phyloP scores from a whole-genome alignment of 805 yeast genomes.

The Allodekkera sacchari region DNA sequence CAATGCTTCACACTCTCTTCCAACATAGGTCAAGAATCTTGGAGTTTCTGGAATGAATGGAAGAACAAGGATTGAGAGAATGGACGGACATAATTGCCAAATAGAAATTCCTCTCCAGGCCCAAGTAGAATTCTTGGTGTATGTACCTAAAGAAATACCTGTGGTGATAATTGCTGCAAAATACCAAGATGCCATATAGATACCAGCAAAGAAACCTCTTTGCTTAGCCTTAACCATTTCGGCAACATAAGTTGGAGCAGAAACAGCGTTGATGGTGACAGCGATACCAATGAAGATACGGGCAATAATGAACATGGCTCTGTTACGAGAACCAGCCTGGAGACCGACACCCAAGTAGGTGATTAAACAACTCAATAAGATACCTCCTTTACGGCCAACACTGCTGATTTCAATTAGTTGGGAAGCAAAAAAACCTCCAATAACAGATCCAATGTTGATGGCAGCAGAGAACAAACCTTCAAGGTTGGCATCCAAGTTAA shows the following conservation, averaged over 20 bases:
- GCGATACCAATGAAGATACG: conserved; percentile 31
- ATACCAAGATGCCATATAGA: conserved; percentile 23
- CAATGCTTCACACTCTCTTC: conserved; percentile 21
- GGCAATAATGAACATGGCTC: conserved; percentile 29
- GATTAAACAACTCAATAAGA: conserved; percentile 18
- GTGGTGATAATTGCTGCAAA: conserved; percentile 22
- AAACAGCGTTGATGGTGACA: conserved; percentile 20
- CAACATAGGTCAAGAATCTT: conserved; percentile 21
- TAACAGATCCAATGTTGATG: conserved; percentile 20
- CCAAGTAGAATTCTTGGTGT: conserved; percentile 18
- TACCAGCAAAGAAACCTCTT: conserved; percentile 22
- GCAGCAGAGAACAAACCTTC: conserved; percentile 22
- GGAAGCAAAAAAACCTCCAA: conserved; percentile 19
- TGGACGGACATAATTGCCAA: conserved; percentile 20
- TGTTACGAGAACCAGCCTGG: conserved; percentile 29
- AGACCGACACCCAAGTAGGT: conserved; percentile 27
- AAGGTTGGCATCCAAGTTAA: conserved; percentile 14
- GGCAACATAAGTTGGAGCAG: conserved; percentile 28
- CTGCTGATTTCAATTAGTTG: conserved; percentile 14
- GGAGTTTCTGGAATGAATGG: conserved; percentile 26
- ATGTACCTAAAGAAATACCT: conserved; percentile 23
- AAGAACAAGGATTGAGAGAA: conserved; percentile 12
- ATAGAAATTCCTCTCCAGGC: conserved; percentile 25
- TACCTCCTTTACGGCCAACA: conserved; percentile 25
- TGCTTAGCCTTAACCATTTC: conserved; percentile 25